Percentiles rank a stretch among this genome's conserved stretches.
Evolutionary conservation across 257 asterid species (phyloP).

Genomic region (Paulownia fortunei): DNA sequence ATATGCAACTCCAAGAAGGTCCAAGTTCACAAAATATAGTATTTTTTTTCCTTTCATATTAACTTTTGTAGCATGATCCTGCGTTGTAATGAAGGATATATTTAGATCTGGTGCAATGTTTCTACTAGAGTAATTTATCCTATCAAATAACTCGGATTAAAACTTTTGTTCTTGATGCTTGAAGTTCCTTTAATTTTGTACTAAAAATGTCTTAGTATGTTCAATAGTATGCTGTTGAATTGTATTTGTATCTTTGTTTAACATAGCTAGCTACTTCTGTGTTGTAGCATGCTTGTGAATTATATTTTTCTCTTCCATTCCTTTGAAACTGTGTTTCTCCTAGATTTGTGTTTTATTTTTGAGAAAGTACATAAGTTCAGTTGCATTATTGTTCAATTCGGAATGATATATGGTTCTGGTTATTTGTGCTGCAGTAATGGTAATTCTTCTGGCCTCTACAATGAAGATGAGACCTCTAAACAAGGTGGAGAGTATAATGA

Average conservation of each 20-base stretch:
- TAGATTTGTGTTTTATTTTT: not conserved
- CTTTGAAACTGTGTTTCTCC: not conserved
- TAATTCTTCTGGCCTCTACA: conserved; percentile 42
- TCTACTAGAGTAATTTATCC: not conserved
- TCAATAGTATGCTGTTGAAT: not conserved
- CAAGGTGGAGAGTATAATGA: conserved; percentile 49
- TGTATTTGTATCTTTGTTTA: not conserved
- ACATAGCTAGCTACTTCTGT: not conserved
- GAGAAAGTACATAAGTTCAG: not conserved
- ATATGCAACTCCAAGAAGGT: not conserved
- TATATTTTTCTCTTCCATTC: conserved; percentile 6
- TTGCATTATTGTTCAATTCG: not conserved
- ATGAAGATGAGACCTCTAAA: conserved; percentile 45
- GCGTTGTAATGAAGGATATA: not conserved
- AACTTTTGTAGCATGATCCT: conserved; percentile 4
- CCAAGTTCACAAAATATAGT: not conserved
- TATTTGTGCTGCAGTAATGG: conserved; percentile 49
- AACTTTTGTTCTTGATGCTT: not conserved
- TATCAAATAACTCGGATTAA: not conserved
- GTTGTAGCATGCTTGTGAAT: conserved; percentile 11
- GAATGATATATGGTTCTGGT: conserved; percentile 25
- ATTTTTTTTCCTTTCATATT: not conserved
- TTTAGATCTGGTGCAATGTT: not conserved
- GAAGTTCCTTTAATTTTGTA: not conserved
- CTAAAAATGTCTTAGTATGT: not conserved